Conservation (phyloP, 805 yeast species). For the Zygotorulaspora florentina region DNA sequence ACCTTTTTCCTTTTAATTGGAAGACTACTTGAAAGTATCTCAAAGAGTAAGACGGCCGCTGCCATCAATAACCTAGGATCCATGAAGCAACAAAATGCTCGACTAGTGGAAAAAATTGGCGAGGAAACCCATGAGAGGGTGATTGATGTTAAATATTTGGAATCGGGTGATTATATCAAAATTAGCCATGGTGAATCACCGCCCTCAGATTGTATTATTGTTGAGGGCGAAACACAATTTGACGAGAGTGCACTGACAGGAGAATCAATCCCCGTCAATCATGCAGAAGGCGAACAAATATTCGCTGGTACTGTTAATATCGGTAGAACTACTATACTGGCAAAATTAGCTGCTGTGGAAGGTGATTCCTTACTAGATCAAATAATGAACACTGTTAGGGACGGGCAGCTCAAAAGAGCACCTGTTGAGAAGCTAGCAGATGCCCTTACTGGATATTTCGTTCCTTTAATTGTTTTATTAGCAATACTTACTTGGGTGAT, state of each 20-base stretch:
- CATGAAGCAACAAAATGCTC: slow-evolving; percentile 49
- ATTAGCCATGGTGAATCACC: slow-evolving; percentile 57
- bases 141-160: slow-evolving; percentile 44
- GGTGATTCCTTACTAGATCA: slow-evolving; percentile 67
- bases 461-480: slow-evolving; percentile 58
- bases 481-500: slow-evolving; percentile 64
- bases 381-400: slow-evolving; percentile 64
- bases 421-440: slow-evolving; percentile 73
- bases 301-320: slow-evolving; percentile 69
- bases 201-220: slow-evolving; percentile 51
- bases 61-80: slow-evolving; percentile 53
- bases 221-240: slow-evolving; percentile 46
- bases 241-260: slow-evolving; percentile 64
- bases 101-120: slow-evolving; percentile 29
- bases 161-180: slow-evolving; percentile 47
- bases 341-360: slow-evolving; percentile 52
- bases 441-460: slow-evolving; percentile 63
- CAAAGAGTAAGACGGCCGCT: slow-evolving; percentile 63
- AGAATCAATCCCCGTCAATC: slow-evolving; percentile 56
- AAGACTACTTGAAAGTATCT: slow-evolving; percentile 58
- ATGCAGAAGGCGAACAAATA: slow-evolving; percentile 57
- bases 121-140: slow-evolving; percentile 29
- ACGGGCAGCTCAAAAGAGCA: slow-evolving; percentile 68
- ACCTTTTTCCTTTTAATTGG: slow-evolving; percentile 71
- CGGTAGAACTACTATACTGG: slow-evolving; percentile 52